These are phyloP conservation scores for Daldinia sp. DNA, from an alignment of 2,329 filamentous ascomycete species.

Conservation along the genomic window DNA sequence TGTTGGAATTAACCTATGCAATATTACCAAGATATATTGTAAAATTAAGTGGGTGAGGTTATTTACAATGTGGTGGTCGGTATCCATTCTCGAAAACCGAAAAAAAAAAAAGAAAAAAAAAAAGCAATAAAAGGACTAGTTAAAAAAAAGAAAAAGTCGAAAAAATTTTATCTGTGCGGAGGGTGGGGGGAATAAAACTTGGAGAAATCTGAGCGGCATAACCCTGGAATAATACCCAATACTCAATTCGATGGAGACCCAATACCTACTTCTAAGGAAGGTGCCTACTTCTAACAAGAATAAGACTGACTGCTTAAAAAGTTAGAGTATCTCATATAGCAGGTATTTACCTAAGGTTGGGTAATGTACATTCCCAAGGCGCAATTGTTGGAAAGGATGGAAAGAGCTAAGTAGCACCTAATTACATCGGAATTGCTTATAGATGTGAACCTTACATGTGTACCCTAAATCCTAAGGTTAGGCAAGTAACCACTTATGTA, in stretches of 20 bases:
- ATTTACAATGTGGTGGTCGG: background rate
- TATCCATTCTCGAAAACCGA: background rate
- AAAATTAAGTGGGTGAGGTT: background rate
- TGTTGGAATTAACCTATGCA: background rate
- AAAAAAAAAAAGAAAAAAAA: constrained; percentile 1
- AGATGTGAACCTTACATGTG: too few relatives aligned
- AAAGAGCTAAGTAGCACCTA: background rate
- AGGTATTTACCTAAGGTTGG: too few relatives aligned
- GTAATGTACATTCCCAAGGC: too few relatives aligned
- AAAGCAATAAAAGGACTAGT: background rate
- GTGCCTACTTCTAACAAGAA: too few relatives aligned
- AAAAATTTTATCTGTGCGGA: constrained; percentile 17
- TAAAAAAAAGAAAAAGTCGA: background rate
- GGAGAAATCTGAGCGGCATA: constrained; percentile 7
- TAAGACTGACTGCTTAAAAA: too few relatives aligned
- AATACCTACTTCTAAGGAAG: background rate
- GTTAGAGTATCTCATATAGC: too few relatives aligned
- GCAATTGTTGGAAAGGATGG: too few relatives aligned
- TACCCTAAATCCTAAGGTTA: too few relatives aligned
- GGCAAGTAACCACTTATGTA: too few relatives aligned
- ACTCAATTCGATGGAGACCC: background rate
- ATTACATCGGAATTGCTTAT: too few relatives aligned
- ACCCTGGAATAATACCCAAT: constrained; percentile 14
- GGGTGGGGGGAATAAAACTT: constrained; percentile 2
- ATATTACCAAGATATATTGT: background rate